A percentile compares a stretch with the other conserved stretches of the same genome.
These are phyloP conservation scores for Debaryomyces prosopidis DNA, from an alignment of 805 yeast species.

Conservation along the genomic window DNA sequence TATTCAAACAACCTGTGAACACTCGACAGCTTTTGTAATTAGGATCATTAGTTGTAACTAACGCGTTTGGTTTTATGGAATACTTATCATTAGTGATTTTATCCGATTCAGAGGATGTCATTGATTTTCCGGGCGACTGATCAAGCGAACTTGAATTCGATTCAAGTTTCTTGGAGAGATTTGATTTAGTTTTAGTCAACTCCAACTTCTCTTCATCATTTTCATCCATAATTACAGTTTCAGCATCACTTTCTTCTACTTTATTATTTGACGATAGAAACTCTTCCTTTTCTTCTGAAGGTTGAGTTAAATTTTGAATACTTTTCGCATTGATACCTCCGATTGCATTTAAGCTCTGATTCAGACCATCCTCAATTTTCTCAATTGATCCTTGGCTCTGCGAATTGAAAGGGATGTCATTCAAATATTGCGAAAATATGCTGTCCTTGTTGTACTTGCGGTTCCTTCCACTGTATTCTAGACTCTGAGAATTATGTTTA, in stretches of 20 bases:
- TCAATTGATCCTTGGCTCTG: background rate
- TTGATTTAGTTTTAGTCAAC: conserved; percentile 3
- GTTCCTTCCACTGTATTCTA: background rate
- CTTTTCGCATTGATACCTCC: background rate
- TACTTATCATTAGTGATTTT: background rate
- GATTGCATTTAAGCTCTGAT: background rate
- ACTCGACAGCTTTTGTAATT: conserved; percentile 8
- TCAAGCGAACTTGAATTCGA: background rate
- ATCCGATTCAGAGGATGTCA: no score
- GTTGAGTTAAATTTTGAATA: background rate
- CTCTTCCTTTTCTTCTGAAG: conserved; percentile 5
- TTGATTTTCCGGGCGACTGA: background rate
- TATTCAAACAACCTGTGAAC: conserved; percentile 10
- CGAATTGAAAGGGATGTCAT: background rate
- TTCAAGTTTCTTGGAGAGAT: background rate
- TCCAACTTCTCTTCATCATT: conserved; percentile 5
- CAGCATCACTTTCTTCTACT: conserved; percentile 25
- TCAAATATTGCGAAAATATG: conserved; percentile 7
- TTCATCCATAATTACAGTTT: conserved; percentile 28
- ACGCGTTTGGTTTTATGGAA: background rate
- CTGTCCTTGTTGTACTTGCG: background rate
- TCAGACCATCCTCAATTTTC: background rate
- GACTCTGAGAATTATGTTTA: background rate
- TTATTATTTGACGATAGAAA: background rate
- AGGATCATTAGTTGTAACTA: conserved; percentile 4